Evolutionary conservation across 225 moss, liverwort and hornwort genomes (phyloP).

Genomic region (Polytrichum formosum): DNA sequence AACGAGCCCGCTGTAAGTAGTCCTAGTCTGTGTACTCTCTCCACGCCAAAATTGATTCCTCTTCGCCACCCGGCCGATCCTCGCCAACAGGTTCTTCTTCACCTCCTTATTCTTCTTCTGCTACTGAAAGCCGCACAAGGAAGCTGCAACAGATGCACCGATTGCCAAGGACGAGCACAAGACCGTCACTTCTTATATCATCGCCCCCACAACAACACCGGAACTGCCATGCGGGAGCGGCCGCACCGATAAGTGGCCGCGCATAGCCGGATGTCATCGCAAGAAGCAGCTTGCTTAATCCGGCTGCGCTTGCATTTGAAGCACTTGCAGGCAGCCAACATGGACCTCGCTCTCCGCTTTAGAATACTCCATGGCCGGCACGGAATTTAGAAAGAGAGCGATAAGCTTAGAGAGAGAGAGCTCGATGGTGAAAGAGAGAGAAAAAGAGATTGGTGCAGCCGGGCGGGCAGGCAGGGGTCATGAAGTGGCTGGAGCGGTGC

Average conservation of each 20-base stretch:
- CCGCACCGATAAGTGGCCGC: background rate
- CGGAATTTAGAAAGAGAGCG: background rate
- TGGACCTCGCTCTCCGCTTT: background rate
- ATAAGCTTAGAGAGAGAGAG: background rate
- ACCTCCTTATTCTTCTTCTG: background rate
- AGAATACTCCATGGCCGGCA: no score
- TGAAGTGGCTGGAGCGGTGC: conserved; percentile 1
- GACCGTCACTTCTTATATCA: no score
- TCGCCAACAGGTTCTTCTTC: background rate
- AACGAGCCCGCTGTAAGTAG: no score
- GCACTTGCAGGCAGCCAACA: background rate
- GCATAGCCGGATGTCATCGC: background rate
- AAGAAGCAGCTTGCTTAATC: background rate
- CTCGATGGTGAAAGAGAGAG: no score
- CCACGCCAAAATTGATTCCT: no score
- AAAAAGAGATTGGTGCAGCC: background rate
- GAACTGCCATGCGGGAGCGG: background rate
- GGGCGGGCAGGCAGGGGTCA: background rate
- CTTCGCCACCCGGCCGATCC: no score
- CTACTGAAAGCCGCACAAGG: no score
- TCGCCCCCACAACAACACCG: background rate
- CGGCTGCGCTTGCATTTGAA: background rate
- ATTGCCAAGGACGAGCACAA: no score
- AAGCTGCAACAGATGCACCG: no score
- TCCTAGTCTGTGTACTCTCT: no score